Conservation (phyloP, 495 filamentous ascomycete species). For the Talaromyces adpressus region DNA sequence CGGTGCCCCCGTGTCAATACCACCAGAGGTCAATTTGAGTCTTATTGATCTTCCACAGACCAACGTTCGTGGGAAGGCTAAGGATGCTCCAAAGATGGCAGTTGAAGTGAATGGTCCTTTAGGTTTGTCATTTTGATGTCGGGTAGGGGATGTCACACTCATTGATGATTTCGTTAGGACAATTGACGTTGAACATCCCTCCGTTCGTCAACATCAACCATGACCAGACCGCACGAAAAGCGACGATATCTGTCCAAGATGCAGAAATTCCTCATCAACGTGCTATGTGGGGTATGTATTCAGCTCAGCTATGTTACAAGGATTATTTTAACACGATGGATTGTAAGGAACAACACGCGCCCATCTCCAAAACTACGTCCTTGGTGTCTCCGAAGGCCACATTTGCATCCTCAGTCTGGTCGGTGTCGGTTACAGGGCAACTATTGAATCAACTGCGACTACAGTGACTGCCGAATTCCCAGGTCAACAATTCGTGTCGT, state of each 20-base stretch:
- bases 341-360: conserved; percentile 73
- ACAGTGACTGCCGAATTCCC: conserved; percentile 59
- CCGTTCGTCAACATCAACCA: conserved; percentile 64
- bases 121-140: conserved; percentile 36
- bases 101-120: conserved; percentile 69
- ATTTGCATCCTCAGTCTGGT: conserved; percentile 85
- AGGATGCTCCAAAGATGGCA: conserved; percentile 46
- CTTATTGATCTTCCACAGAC: conserved; percentile 51
- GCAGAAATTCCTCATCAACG: conserved; percentile 60
- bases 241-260: conserved; percentile 61
- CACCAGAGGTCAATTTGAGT: conserved; percentile 69
- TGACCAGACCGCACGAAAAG: conserved; percentile 52
- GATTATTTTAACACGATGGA: background rate
- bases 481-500: conserved; percentile 77
- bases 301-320: background rate
- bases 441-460: conserved; percentile 68
- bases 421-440: conserved; percentile 94
- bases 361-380: conserved; percentile 81
- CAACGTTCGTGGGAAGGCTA: conserved; percentile 41
- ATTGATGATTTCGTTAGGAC: conserved; percentile 36
- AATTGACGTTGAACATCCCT: conserved; percentile 66
- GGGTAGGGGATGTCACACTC: background rate
- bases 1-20: conserved; percentile 70
- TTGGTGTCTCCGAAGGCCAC: conserved; percentile 93
- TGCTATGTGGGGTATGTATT: conserved; percentile 90